Conservation (phyloP, 2,329 filamentous ascomycete species). For the Ceratocystiopsis sp. region DNA sequence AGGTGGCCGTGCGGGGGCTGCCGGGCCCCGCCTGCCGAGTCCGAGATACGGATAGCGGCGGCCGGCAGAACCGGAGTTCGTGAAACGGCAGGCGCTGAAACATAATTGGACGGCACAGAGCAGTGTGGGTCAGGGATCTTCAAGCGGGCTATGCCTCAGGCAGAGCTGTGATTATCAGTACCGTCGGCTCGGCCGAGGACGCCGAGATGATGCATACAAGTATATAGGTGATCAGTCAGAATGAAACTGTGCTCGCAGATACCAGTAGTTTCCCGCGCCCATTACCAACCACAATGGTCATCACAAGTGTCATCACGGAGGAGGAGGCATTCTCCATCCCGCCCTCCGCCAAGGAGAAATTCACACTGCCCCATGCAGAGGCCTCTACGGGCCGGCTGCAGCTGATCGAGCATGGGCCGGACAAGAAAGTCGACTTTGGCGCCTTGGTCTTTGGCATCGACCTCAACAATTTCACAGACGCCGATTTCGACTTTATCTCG, state of each 20-base stretch:
- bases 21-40: no score
- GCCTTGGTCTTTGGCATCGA: constrained; percentile 20
- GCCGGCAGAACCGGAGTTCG: no score
- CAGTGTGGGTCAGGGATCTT: no score
- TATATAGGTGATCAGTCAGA: not conserved
- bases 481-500: constrained; percentile 17
- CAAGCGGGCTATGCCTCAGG: no score
- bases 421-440: constrained; percentile 19
- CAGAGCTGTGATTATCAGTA: no score
- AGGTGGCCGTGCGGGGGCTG: no score
- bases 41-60: no score
- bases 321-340: constrained; percentile 8
- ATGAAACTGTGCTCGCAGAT: not conserved
- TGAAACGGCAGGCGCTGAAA: no score
- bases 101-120: no score
- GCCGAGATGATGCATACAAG: not conserved
- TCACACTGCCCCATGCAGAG: constrained; percentile 14
- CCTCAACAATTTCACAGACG: constrained; percentile 18
- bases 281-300: constrained; percentile 9
- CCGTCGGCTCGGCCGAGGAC: not conserved
- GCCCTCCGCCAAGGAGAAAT: constrained; percentile 7
- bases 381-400: constrained; percentile 11
- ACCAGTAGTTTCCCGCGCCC: no score
- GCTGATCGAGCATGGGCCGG: constrained; percentile 12
- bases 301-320: constrained; percentile 11